Conservation (phyloP, 805 yeast species). For the Suhomyces sp. region DNA sequence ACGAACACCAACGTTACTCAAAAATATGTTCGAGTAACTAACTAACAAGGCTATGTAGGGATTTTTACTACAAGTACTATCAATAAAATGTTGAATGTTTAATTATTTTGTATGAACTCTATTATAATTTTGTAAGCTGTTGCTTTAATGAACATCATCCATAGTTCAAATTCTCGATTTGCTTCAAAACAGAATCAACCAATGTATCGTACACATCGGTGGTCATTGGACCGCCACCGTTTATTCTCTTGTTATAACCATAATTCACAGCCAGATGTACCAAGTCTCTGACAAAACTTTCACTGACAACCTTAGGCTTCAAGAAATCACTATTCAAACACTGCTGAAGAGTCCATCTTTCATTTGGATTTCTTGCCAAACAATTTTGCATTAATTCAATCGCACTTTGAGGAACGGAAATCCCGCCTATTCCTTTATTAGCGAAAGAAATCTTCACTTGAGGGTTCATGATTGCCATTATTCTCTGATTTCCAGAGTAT, state of each 20-base stretch:
- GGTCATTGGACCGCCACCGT: conserved; percentile 38
- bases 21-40: too few relatives aligned
- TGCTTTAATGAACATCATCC: conserved; percentile 16
- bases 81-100: conserved; percentile 1
- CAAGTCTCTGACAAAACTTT: conserved; percentile 63
- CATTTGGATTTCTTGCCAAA: conserved; percentile 64
- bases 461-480: conserved; percentile 85
- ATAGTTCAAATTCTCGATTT: conserved; percentile 40
- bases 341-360: conserved; percentile 63
- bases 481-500: conserved; percentile 71
- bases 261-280: conserved; percentile 75
- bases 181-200: conserved; percentile 55
- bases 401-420: conserved; percentile 64
- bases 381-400: conserved; percentile 73
- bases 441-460: conserved; percentile 70
- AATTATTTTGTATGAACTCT: conserved; percentile 2
- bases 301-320: conserved; percentile 71
- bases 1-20: too few relatives aligned
- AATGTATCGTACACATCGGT: conserved; percentile 42
- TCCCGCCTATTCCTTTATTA: conserved; percentile 57
- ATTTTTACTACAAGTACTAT: conserved; percentile 2
- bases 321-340: conserved; percentile 65
- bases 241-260: conserved; percentile 50
- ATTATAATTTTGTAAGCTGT: too few relatives aligned
- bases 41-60: too few relatives aligned